These are phyloP conservation scores for Pezicula neosporulosa DNA, from an alignment of 2,329 filamentous ascomycete genomes.

Conservation along the genomic window DNA sequence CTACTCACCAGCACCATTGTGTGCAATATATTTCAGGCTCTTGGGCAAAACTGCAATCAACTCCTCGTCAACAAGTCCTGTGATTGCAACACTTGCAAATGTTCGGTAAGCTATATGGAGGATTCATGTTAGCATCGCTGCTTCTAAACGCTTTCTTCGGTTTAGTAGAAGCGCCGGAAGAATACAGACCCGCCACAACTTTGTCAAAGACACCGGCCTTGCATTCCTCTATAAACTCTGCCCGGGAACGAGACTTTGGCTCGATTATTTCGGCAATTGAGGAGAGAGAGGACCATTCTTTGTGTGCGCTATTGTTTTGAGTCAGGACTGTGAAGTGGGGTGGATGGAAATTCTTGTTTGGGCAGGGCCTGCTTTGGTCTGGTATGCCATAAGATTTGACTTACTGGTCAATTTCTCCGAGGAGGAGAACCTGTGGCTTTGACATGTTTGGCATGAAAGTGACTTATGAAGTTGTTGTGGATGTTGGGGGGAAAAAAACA, in stretches of 20 bases:
- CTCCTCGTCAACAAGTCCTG: conserved; percentile 68
- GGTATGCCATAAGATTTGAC: conserved; percentile 25
- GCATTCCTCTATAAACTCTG: conserved; percentile 68
- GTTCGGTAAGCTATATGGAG: conserved; percentile 58
- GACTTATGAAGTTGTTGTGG: not conserved
- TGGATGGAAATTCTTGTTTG: not conserved
- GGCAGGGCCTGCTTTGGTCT: not conserved
- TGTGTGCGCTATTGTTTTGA: conserved; percentile 50
- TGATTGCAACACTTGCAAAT: conserved; percentile 59
- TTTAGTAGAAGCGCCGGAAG: no score
- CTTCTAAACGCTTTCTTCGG: no score
- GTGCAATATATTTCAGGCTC: conserved; percentile 55
- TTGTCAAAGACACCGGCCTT: conserved; percentile 62
- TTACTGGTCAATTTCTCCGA: conserved; percentile 63
- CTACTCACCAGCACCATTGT: conserved; percentile 44
- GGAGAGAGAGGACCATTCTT: conserved; percentile 59
- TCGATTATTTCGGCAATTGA: conserved; percentile 62
- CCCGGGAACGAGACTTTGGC: conserved; percentile 57
- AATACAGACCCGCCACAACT: conserved; percentile 40
- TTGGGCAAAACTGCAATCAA: conserved; percentile 55
- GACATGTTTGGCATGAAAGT: conserved; percentile 18
- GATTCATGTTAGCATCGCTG: no score
- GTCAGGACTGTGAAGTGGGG: conserved; percentile 3
- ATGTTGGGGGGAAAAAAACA: no score
- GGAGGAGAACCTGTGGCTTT: conserved; percentile 57